Conservation (phyloP, 768 basidiomycete genomes). For the Suillus plorans region DNA sequence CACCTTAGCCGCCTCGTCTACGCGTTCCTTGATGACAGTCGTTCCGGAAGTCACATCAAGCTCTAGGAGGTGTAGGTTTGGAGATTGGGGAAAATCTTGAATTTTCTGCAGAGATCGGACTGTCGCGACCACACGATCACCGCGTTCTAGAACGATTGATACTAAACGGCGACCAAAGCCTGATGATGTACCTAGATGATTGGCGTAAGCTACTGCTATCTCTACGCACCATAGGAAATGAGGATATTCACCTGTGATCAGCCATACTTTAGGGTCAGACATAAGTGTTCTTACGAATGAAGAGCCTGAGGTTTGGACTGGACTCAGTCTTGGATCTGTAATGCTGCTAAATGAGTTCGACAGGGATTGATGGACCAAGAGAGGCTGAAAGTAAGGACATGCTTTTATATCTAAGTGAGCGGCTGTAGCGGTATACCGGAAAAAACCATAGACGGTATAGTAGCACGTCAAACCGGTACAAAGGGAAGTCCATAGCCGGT, state of each 20-base stretch:
- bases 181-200: constrained; percentile 49
- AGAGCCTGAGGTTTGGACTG: too few species aligned
- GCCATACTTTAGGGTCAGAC: constrained; percentile 16
- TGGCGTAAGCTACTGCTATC: not conserved
- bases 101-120: constrained; percentile 45
- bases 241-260: constrained; percentile 20
- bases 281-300: not conserved
- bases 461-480: too few species aligned
- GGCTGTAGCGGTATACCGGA: too few species aligned
- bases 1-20: constrained; percentile 41
- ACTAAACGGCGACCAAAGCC: constrained; percentile 60
- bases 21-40: constrained; percentile 39
- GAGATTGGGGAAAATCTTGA: constrained; percentile 25
- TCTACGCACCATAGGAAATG: not conserved
- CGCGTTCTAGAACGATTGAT: constrained; percentile 45
- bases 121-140: constrained; percentile 64
- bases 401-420: too few species aligned
- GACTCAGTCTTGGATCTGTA: too few species aligned
- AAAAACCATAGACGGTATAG: too few species aligned
- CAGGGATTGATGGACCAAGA: too few species aligned
- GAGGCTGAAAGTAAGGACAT: too few species aligned
- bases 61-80: constrained; percentile 42
- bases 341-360: too few species aligned
- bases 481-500: too few species aligned
- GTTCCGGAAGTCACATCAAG: constrained; percentile 54